Percentiles rank a stretch among this genome's conserved stretches.
Conservation (phyloP, 2,329 filamentous ascomycete genomes). For the Sporothrix protearum region DNA sequence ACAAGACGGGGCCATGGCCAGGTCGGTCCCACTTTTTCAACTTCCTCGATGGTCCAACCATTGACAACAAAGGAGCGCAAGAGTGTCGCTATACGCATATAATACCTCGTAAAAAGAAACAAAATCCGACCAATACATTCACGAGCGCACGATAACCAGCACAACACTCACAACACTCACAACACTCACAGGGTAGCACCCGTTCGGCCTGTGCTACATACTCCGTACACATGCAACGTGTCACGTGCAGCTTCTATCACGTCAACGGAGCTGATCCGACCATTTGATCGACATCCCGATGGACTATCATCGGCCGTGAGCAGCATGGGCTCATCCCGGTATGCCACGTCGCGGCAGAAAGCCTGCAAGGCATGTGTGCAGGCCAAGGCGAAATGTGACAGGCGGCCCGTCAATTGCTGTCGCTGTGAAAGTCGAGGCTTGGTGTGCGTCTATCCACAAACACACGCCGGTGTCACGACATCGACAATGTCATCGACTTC, state of each 20-base stretch:
- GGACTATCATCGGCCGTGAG: not conserved
- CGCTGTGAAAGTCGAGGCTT: slow-evolving; percentile 32
- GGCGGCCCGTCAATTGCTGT: slow-evolving; percentile 34
- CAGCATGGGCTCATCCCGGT: slow-evolving; percentile 33
- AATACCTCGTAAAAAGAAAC: not conserved
- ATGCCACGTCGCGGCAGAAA: slow-evolving; percentile 41
- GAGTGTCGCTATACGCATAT: not conserved
- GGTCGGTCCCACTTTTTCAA: not conserved
- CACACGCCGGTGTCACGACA: not conserved
- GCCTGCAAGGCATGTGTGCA: slow-evolving; percentile 39
- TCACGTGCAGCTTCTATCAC: not conserved
- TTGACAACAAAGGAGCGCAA: not conserved
- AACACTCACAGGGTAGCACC: no score
- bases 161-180: not conserved
- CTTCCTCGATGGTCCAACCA: not conserved
- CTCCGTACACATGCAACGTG: no score
- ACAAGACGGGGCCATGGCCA: not conserved
- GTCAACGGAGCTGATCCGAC: not conserved
- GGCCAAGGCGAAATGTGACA: slow-evolving; percentile 43
- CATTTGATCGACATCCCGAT: not conserved
- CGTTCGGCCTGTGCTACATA: no score
- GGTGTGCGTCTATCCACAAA: not conserved
- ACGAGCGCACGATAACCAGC: not conserved
- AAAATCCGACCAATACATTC: not conserved
- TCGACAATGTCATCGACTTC: not conserved